Evolutionary conservation across 2,329 filamentous ascomycete genomes (phyloP), one percentile per base, ranked within the genome.

Genomic region (Ophiostoma sp.): DNA sequence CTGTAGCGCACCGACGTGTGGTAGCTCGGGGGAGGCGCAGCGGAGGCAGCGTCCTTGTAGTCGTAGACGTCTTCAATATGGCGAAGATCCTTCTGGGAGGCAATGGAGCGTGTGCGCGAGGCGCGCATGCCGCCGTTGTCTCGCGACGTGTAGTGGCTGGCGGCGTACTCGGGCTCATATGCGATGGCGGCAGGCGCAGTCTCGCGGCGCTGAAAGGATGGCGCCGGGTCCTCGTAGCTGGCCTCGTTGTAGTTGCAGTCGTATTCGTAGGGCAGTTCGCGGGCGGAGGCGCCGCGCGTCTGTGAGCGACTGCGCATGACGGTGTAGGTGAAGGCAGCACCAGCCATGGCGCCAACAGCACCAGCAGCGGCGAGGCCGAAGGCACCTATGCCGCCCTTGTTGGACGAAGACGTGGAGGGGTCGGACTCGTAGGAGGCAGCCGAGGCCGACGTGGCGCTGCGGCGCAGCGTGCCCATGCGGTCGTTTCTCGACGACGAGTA

Each of bases 281-380:
- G 78, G 6, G 77, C 18, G 12, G 68, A 36, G 9, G 76, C 68
- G 77, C 67, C 66, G 62, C 75, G 42, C 75, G 79, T 62, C 76
- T 77, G 77, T 14, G 90, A 87, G 42, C 69, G 66, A 65, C 67
- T 68, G 68, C 62, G 82, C 71, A 87, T 83, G 80, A 92, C 88
- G 36, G 87, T 87, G 77, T 95, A 96, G 9, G 91, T 82, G 36
- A 85, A 70, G n/a, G 89, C 90, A 47, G 89, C 90, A 52, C 90
- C 90, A 18, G 91, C 91, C 16, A 91, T 91, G 14, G 45, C 64
- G 38, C 67, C 64, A 1, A 71, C 69, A 9, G 45, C 64, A 18
- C 67, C 64, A 2, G 69, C 69, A 12, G 74, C 74, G 16, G 74
- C 74, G 60, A 65, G 73, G 7, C 76, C 76, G 8, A 96, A 82